phyloP scores from a whole-genome alignment of 768 basidiomycete species.

The Boletellus sp. region DNA sequence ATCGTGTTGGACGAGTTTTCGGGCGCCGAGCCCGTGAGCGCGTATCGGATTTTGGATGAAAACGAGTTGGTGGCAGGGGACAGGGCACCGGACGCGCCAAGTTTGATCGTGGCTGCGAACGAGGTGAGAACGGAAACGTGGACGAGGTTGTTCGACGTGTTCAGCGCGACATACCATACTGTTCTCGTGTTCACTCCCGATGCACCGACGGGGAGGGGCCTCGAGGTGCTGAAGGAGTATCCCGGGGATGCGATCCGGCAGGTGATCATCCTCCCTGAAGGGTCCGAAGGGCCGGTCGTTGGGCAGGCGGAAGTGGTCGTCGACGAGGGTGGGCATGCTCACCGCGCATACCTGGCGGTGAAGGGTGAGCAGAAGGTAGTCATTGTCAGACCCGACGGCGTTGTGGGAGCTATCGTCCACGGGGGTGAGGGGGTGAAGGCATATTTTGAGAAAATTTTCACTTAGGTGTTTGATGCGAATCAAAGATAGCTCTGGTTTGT shows the following conservation, averaged over 20 bases:
- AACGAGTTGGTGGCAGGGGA: slow-evolving; percentile 9
- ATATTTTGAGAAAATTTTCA: slow-evolving; percentile 19
- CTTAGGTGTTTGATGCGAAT: no score
- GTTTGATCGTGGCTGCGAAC: not conserved
- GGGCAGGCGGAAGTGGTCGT: slow-evolving; percentile 32
- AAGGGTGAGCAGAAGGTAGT: slow-evolving; percentile 32
- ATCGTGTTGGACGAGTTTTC: slow-evolving; percentile 39
- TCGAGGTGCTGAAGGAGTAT: slow-evolving; percentile 4
- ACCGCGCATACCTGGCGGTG: slow-evolving; percentile 35
- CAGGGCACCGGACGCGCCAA: slow-evolving; percentile 14
- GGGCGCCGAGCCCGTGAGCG: not conserved
- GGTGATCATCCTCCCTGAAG: slow-evolving; percentile 14
- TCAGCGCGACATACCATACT: slow-evolving; percentile 7
- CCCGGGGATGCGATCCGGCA: slow-evolving; percentile 3
- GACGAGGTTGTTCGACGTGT: slow-evolving; percentile 3
- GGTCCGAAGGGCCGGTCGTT: not conserved
- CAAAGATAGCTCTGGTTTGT: no score
- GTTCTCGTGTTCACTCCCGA: slow-evolving; percentile 28
- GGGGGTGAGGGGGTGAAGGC: slow-evolving; percentile 14
- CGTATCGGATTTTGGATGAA: slow-evolving; percentile 9
- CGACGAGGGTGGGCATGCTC: slow-evolving; percentile 38
- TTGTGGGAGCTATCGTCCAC: slow-evolving; percentile 33
- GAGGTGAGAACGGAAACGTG: not conserved
- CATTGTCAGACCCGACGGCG: slow-evolving; percentile 43
- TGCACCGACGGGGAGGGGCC: not conserved